Conservation (phyloP, 2,329 filamentous ascomycete genomes). For the Lachnellula occidentalis region DNA sequence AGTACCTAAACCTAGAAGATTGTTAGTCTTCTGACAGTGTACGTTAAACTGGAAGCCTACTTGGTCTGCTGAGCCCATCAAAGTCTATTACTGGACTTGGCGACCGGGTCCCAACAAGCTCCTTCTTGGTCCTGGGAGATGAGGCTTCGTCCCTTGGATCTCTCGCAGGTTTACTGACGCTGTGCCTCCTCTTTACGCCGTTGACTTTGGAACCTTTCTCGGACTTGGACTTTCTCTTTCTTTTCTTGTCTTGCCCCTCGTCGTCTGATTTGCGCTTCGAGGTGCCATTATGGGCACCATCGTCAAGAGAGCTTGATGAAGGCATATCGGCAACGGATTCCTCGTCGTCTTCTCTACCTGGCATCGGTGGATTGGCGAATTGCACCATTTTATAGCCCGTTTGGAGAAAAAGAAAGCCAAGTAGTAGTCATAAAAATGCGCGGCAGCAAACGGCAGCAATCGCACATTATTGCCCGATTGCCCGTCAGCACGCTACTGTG, state of each 20-base stretch:
- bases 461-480: not conserved
- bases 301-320: constrained; percentile 9
- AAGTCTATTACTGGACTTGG: constrained; percentile 56
- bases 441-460: not conserved
- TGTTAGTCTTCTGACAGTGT: constrained; percentile 1
- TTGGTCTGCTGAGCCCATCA: constrained; percentile 55
- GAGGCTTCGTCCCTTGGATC: constrained; percentile 50
- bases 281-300: constrained; percentile 13
- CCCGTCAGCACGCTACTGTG: not conserved
- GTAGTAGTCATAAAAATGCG: not conserved
- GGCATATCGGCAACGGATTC: constrained; percentile 3
- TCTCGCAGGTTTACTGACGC: constrained; percentile 55
- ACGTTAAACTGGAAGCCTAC: constrained; percentile 31
- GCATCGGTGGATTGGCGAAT: constrained; percentile 16
- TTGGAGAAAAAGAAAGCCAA: no score
- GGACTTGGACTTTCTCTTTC: constrained; percentile 23
- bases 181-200: constrained; percentile 42
- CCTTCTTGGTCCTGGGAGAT: constrained; percentile 19
- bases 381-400: constrained; percentile 18
- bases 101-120: constrained; percentile 35
- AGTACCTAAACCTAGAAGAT: constrained; percentile 52
- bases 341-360: constrained; percentile 6
- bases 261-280: constrained; percentile 13
- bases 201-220: constrained; percentile 21
- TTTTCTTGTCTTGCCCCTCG: constrained; percentile 19